Evolutionary conservation across 106 monocot species (phyloP), one percentile per base, ranked within the genome.

Genomic region (Apostasia ramifera): DNA sequence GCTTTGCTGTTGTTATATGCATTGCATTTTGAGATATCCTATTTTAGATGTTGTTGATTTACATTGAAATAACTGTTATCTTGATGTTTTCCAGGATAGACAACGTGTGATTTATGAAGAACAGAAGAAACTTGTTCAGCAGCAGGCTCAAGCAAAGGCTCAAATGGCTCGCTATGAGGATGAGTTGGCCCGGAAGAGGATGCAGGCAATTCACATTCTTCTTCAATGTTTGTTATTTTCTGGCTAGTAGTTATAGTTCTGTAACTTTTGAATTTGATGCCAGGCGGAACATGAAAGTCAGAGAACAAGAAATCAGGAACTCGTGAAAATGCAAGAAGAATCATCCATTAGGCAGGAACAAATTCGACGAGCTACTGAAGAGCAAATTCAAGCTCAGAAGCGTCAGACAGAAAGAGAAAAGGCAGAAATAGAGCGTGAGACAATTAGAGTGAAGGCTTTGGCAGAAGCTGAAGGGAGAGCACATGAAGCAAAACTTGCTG

Each of bases 241-340:
- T 59, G 14, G 48, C n/a, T 42, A 8, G 3, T 55, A 61, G 43
- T 66, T 46, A 3, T 11, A 40, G 4, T 11, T 57, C 41, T 12
- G 66, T 8, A 52, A 15, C 12, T 47, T 59, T 68, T 50, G 41
- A 47, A 73, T 77, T 63, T 73, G 69, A 46, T 66, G 53, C 6
- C 66, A 89, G 90, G 91, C 86, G 55, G 95, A 95, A 43, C 88
- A 95, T 81, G 95, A 95, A 80, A 84, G 77, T 63, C 91, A 95
- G 74, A 83, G 95, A 79, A 70, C 64, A 15, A 91, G 95, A 76
- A 95, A 95, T 70, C 95, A 91, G 61, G 95, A 95, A 54, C 82
- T 95, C 61, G 95, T 95, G 52, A 95, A 89, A 67, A 91, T 95
- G 86, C 95, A 95, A 82, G 95, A 95, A 80, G 95, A 95, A 59